Conservation (phyloP, 306 rosid species). For the cucumber (Cucumis sativus) region Cucumber_9930_V3 NC_026659.2:20601001-20601500, state of each 20-base stretch:
- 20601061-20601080: conserved; percentile 43
- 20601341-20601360: conserved; percentile 78
- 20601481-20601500: conserved; percentile 65
- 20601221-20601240: conserved; percentile 29
- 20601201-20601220: conserved; percentile 39
- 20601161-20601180: conserved; percentile 33
- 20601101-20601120: conserved; percentile 41
- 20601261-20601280: conserved; percentile 31
- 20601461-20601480: conserved; percentile 51
- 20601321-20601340: conserved; percentile 40
- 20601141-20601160: conserved; percentile 26
- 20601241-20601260: conserved; percentile 44
- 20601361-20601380: conserved; percentile 75
- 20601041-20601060: conserved; percentile 36
- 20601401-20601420: conserved; percentile 74
- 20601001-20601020: conserved; percentile 22
- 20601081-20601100: conserved; percentile 21
- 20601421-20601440: conserved; percentile 71
- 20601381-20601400: conserved; percentile 67
- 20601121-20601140: conserved; percentile 25
- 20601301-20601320: conserved; percentile 41
- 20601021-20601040: conserved; percentile 33
- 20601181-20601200: conserved; percentile 36
- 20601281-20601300: conserved; percentile 21
- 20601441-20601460: conserved; percentile 84